Percentiles rank a stretch among this genome's conserved stretches.
phyloP scores from a whole-genome alignment of 495 filamentous ascomycete species.

The Tirmania nivea region DNA sequence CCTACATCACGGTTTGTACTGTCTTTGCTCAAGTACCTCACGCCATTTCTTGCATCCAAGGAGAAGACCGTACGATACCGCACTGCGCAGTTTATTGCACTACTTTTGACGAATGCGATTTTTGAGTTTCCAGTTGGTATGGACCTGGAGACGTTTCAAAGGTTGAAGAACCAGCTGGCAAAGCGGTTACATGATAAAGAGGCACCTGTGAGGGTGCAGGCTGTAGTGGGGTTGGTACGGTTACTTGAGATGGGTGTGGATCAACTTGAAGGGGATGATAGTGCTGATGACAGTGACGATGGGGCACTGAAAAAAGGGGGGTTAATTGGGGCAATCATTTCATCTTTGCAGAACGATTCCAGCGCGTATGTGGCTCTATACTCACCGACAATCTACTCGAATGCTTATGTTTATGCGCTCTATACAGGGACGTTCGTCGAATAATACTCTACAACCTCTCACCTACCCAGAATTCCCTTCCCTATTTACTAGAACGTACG shows the following conservation, averaged over 20 bases:
- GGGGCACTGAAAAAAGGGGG: constrained; percentile 45
- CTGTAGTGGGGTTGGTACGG: constrained; percentile 70
- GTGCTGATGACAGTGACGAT: constrained; percentile 20
- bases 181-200: constrained; percentile 87
- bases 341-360: constrained; percentile 82
- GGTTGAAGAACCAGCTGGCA: constrained; percentile 49
- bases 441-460: constrained; percentile 75
- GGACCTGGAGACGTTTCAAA: constrained; percentile 70
- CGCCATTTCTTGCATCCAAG: constrained; percentile 55
- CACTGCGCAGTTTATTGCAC: constrained; percentile 66
- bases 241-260: constrained; percentile 52
- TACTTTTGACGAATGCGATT: constrained; percentile 67
- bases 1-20: constrained; percentile 58
- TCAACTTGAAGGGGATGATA: constrained; percentile 39
- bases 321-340: constrained; percentile 32
- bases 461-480: constrained; percentile 57
- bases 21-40: constrained; percentile 30
- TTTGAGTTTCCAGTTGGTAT: constrained; percentile 33
- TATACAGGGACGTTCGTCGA: constrained; percentile 48
- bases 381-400: neutral
- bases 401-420: neutral
- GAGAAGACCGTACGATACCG: constrained; percentile 86
- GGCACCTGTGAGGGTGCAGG: constrained; percentile 71
- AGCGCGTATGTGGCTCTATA: constrained; percentile 31
- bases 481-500: constrained; percentile 75